Evolutionary conservation across 805 yeast genomes (phyloP), one percentile per base, ranked within the genome.

Genomic region (Teunomyces atbi): DNA sequence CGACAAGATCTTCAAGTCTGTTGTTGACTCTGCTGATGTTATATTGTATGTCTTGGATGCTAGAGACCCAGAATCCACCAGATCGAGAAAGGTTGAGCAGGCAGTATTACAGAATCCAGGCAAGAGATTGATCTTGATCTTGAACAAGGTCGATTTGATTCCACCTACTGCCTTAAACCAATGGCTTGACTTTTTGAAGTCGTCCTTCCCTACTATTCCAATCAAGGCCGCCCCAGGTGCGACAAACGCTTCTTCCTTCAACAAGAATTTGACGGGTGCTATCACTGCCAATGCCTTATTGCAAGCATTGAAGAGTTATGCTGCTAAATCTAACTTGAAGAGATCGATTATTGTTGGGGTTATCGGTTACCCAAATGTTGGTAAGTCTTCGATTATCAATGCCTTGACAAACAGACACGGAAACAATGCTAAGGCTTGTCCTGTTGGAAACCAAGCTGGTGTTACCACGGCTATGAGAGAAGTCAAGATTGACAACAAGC

Each of bases 401-500:
- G 86, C 97, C 2, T 74, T 92, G 54, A 83, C 89, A 3, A 78
- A 88, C 45, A 83, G 94, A 67, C 95, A 88, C 64, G 84, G 87
- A 47, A 83, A 84, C 48, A 69, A 77, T 46, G 73, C 81, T 37
- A 81, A 79, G 57, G 92, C 91, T 10, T 94, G 98, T 64, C 97
- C 99, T 12, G 95, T 87, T 27, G 99, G 99, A 42, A 95, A 95
- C 62, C 94, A 87, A 70, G 97, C 99, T 2, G 99, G 99, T 64
- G 94, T 94, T 40, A 92, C 99, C 26, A 91, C 97, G 1, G 74
- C 92, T 3, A 72, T 94, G 64, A 82, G 97, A 69, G 95, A 90
- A 65, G 90, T 92, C 48, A 94, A 92, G 70, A 78, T 92, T 50
- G 99, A 92, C 66, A 86, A 83, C 61, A 90, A 90, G 66, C 78